These are phyloP conservation scores for Dalbergia cochinchinensis DNA, from an alignment of 306 rosid species.

Conservation along the genomic window DNA sequence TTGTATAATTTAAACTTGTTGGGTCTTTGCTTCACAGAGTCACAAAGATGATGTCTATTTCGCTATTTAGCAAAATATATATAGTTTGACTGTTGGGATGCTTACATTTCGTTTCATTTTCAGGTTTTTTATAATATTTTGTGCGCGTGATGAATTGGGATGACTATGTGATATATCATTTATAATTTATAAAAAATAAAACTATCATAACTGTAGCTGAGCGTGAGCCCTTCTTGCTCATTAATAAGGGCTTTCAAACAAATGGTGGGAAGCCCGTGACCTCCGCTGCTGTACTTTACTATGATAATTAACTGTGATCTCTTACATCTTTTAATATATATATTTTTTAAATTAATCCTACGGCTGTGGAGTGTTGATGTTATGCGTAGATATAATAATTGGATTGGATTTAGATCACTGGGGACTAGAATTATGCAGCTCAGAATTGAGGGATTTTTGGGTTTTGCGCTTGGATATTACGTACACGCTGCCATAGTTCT, in stretches of 20 bases:
- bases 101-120: not conserved
- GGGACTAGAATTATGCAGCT: not conserved
- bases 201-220: not conserved
- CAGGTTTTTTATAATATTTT: too few relatives aligned
- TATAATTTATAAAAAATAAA: too few relatives aligned
- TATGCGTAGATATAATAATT: not conserved
- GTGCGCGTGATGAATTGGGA: not conserved
- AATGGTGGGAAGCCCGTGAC: too few relatives aligned
- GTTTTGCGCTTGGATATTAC: not conserved
- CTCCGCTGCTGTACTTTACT: not conserved
- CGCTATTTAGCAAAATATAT: not conserved
- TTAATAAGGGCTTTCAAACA: too few relatives aligned
- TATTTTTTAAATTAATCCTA: not conserved
- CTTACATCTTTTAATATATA: too few relatives aligned
- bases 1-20: conserved; percentile 17
- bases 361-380: not conserved
- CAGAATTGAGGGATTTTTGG: not conserved
- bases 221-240: not conserved
- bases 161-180: too few relatives aligned
- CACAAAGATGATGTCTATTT: not conserved
- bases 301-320: not conserved
- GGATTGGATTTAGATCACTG: not conserved
- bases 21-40: not conserved
- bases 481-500: not conserved
- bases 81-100: not conserved